Conservation (phyloP, 140 eudicot species). For the Senecio squalidus region DNA sequence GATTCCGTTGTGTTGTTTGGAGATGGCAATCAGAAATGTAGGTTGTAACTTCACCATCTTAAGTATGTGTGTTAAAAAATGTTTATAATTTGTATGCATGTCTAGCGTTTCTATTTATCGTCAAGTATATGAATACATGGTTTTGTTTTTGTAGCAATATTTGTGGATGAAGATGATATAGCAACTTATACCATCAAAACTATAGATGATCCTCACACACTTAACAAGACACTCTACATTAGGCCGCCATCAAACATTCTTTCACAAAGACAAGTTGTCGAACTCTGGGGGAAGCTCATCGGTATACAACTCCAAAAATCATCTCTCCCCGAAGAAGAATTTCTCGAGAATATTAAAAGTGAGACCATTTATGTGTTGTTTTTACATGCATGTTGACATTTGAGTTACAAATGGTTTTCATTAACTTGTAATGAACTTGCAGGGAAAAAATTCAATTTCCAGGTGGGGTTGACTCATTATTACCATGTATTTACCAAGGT, state of each 20-base stretch:
- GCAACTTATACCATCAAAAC: slow-evolving; percentile 50
- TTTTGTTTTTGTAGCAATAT: slow-evolving; percentile 28
- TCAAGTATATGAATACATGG: background rate
- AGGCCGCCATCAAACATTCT: slow-evolving; percentile 52
- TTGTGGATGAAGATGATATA: slow-evolving; percentile 62
- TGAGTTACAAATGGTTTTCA: too few species aligned
- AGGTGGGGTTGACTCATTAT: slow-evolving; percentile 45
- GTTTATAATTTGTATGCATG: too few species aligned
- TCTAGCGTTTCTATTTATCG: too few species aligned
- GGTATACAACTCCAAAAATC: slow-evolving; percentile 37
- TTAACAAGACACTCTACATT: slow-evolving; percentile 53
- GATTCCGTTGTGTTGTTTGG: slow-evolving; percentile 51
- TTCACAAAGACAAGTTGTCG: slow-evolving; percentile 44
- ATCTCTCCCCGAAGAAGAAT: slow-evolving; percentile 32
- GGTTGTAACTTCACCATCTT: background rate
- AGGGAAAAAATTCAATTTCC: slow-evolving; percentile 23
- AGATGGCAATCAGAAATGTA: slow-evolving; percentile 75
- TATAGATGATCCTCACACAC: slow-evolving; percentile 54
- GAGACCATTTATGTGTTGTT: background rate
- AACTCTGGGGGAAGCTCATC: slow-evolving; percentile 50
- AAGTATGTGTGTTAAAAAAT: too few species aligned
- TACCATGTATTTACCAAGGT: slow-evolving; percentile 62
- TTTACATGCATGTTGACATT: too few species aligned
- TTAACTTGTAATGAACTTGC: background rate
- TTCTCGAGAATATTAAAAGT: slow-evolving; percentile 50